Conservation (phyloP, 495 filamentous ascomycete genomes). For the Xanthoparmelia taractica region DNA sequence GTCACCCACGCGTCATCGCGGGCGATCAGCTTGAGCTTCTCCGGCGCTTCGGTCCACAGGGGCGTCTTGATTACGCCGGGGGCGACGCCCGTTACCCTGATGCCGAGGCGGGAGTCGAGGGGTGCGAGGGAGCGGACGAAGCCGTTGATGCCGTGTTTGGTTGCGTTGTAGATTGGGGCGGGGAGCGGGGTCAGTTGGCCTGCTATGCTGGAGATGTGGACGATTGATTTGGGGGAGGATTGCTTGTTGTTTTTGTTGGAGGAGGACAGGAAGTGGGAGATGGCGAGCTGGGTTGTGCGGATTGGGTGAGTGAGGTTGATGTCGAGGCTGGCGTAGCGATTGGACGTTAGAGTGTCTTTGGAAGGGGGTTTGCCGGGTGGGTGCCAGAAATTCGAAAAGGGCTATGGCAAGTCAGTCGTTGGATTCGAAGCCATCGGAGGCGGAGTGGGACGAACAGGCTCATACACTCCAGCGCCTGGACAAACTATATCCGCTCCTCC, state of each 20-base stretch:
- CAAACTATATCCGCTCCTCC: constrained; percentile 57
- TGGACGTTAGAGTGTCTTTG: constrained; percentile 39
- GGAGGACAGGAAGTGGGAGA: constrained; percentile 48
- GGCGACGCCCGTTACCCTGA: constrained; percentile 58
- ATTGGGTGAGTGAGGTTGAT: constrained; percentile 67
- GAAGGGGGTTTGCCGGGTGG: constrained; percentile 47
- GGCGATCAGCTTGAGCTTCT: constrained; percentile 53
- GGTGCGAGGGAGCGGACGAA: constrained; percentile 47
- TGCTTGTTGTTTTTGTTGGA: background rate
- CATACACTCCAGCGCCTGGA: constrained; percentile 62
- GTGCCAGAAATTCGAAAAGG: constrained; percentile 61
- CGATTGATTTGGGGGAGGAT: constrained; percentile 40
- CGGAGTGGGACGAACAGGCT: constrained; percentile 40
- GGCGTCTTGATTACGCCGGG: constrained; percentile 62
- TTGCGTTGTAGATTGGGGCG: constrained; percentile 53
- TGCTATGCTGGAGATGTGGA: constrained; percentile 57
- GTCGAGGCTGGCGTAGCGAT: constrained; percentile 51
- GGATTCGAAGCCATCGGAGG: background rate
- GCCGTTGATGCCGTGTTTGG: constrained; percentile 56
- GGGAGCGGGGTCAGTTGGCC: constrained; percentile 46
- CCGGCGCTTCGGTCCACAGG: constrained; percentile 60
- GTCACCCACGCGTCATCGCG: constrained; percentile 52
- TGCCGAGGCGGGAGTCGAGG: constrained; percentile 46
- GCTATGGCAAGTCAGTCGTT: constrained; percentile 22
- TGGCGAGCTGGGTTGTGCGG: constrained; percentile 56